Base-by-base conservation (phyloP, 2,329 filamentous ascomycete genomes). In the Lecanicillium sp. region DNA sequence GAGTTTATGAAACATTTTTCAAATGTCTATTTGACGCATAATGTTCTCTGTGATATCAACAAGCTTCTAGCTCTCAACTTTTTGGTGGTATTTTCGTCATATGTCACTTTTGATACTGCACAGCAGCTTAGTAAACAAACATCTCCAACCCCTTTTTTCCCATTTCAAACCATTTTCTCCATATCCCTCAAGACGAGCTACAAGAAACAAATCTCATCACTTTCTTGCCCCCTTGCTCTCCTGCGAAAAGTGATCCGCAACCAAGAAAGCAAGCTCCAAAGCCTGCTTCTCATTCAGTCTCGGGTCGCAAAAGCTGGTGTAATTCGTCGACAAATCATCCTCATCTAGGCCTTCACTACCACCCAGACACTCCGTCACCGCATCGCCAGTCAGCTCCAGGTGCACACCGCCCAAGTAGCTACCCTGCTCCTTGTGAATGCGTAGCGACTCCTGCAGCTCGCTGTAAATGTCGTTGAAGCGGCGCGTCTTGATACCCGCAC, bases 251-350 rank as follows among this genome's bases (percentile, higher is more conserved):
- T 89, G 85, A 5, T 87, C 87, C 0, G 92, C 92, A 34, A 98
- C 82, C 53, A 96, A 63, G 60, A 98, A 98, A 0, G 92, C 89
- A 58, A 96, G 63, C 67, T 98, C 92, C 12, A 98, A 71, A 1
- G 92, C 89, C 68, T 98, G 92, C 67, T 96, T 95, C 72, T 96
- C 92, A 56, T 98, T 98, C 49, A 98, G 66, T 17, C 92, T 68
- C 5, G 92, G 92, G 59, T 98, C 92, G 59, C 92, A 98, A 68
- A 90, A 96, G 28, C 84, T 94, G 5, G 88, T 94, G 63, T 98
- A 98, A 53, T 95, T 89, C 47, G 87, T 75, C 3, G 83, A 83
- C 51, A 98, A 59, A 54, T 95, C 90, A 45, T 92, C 85, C 60
- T 96, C 92, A 27, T 76, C 85, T 43, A 96, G 65, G 0, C 83